phyloP scores from a whole-genome alignment of 768 basidiomycete species.

The Calocybe cyanea region DNA sequence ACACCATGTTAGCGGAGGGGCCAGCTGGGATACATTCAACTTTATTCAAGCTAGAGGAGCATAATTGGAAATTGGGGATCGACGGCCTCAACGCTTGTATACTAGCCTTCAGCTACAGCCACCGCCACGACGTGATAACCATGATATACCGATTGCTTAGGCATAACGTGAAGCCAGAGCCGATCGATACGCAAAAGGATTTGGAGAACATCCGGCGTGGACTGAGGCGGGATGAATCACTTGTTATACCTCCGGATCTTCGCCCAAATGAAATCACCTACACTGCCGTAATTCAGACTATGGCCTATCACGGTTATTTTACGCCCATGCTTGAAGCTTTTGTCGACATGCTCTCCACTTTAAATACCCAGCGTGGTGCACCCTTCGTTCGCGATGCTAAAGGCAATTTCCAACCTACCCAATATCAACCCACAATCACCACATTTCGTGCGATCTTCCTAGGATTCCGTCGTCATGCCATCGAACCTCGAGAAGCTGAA shows the following conservation, averaged over 20 bases:
- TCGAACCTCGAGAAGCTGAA: slow-evolving; percentile 16
- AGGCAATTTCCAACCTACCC: slow-evolving; percentile 21
- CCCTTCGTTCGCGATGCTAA: slow-evolving; percentile 23
- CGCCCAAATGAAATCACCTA: slow-evolving; percentile 67
- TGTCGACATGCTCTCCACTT: slow-evolving; percentile 59
- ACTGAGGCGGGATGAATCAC: slow-evolving; percentile 41
- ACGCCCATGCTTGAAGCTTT: slow-evolving; percentile 51
- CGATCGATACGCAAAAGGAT: slow-evolving; percentile 28
- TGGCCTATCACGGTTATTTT: slow-evolving; percentile 72
- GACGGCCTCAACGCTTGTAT: slow-evolving; percentile 70
- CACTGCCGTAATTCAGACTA: slow-evolving; percentile 61
- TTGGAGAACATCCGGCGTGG: slow-evolving; percentile 28
- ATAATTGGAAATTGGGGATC: slow-evolving; percentile 49
- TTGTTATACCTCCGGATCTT: slow-evolving; percentile 39
- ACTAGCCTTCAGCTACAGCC: slow-evolving; percentile 59
- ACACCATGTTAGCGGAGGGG: slow-evolving; percentile 45
- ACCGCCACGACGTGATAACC: slow-evolving; percentile 50
- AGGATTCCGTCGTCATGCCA: slow-evolving; percentile 65
- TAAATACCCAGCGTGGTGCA: slow-evolving; percentile 33
- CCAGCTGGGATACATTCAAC: slow-evolving; percentile 53
- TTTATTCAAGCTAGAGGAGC: slow-evolving; percentile 47
- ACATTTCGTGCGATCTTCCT: slow-evolving; percentile 73
- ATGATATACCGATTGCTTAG: slow-evolving; percentile 65
- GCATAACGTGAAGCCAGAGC: slow-evolving; percentile 41
- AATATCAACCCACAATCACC: slow-evolving; percentile 42